Base-by-base conservation (phyloP, 257 asterid genomes). In the Linaria vulgaris region DNA sequence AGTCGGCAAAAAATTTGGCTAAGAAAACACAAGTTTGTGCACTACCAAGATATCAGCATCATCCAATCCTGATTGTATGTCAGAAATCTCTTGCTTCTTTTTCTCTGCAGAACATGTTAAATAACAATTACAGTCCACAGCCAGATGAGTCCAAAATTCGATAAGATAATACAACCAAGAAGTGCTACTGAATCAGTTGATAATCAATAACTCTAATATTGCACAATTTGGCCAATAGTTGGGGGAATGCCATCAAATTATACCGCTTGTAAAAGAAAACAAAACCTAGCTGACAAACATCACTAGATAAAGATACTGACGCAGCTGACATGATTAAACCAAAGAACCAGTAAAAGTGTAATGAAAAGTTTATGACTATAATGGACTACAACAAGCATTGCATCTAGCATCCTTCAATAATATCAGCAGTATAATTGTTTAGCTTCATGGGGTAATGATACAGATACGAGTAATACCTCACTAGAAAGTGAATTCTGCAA, bases 41-140 rank as follows among this genome's bases (percentile, higher is more conserved):
- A 56, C 67, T 76, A 91, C 98, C 95, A 91, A 63, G 68, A 70
- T 82, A 66, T 88, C 95, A 38, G 98, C 95, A 66, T 91, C 94
- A 64, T 88, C 94, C 63, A 91, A 63, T 45, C 89, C 91, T 37
- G 84, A 83, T 74, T 84, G 80, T n/a, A 91, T 67, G 66, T 86
- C 98, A 21, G 84, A 57, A 53, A 78, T 23, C 71, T 82, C 87
- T 49, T 77, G 85, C 61, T 79, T 83, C 84, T 69, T 91, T 62
- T 80, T 74, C 76, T 73, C 98, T 91, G 91, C 69, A 76, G 63
- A 69, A 71, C 50, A 74, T 43, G 62, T 38, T 16, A 16, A 15
- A 63, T 51, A 50, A 43, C n/a, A 21, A 62, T 57, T 68, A 68
- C 52, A 61, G 65, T 58, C 61, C 39, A 69, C 58, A 17, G 50